Conservation (phyloP, 495 filamentous ascomycete genomes). For the Schizothecium vesticola region DNA sequence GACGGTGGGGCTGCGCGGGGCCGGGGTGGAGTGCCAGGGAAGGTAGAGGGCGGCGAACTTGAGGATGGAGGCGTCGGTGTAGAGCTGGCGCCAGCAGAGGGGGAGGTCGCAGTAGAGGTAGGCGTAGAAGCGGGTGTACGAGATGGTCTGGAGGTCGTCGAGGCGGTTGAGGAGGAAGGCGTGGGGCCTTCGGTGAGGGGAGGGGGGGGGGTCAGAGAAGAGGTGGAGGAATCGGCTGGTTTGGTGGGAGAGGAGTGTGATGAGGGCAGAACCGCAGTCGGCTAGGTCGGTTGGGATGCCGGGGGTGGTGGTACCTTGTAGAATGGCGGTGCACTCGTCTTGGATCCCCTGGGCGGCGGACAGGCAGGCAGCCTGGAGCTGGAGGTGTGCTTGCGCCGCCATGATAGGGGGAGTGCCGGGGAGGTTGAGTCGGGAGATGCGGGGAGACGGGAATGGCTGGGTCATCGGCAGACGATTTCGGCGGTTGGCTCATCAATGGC, state of each 20-base stretch:
- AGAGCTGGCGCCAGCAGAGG: constrained; percentile 67
- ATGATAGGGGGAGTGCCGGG: background rate
- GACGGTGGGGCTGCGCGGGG: constrained; percentile 21
- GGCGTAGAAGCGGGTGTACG: constrained; percentile 61
- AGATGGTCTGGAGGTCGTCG: constrained; percentile 38
- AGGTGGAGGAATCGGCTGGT: constrained; percentile 21
- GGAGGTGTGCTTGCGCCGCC: background rate
- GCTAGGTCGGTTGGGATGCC: constrained; percentile 10
- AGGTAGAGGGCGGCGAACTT: constrained; percentile 46
- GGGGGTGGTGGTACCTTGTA: background rate
- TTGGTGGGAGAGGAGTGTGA: constrained; percentile 35
- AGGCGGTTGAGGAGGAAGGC: constrained; percentile 28
- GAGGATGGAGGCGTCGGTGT: constrained; percentile 69
- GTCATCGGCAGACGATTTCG: background rate
- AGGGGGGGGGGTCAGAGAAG: background rate
- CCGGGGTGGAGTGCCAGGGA: background rate
- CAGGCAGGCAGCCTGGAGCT: constrained; percentile 12
- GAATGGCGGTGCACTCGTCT: constrained; percentile 23
- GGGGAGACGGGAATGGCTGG: background rate
- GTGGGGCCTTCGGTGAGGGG: background rate
- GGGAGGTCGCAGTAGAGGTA: constrained; percentile 74
- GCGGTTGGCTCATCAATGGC: background rate
- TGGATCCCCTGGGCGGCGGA: constrained; percentile 22
- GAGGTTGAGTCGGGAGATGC: background rate
- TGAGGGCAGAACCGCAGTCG: constrained; percentile 32